A percentile compares a stretch with the other conserved stretches of the same genome.
These are phyloP conservation scores for Globisporangium radiosum DNA, from an alignment of 352 stramenopile species.

Conservation along the genomic window DNA sequence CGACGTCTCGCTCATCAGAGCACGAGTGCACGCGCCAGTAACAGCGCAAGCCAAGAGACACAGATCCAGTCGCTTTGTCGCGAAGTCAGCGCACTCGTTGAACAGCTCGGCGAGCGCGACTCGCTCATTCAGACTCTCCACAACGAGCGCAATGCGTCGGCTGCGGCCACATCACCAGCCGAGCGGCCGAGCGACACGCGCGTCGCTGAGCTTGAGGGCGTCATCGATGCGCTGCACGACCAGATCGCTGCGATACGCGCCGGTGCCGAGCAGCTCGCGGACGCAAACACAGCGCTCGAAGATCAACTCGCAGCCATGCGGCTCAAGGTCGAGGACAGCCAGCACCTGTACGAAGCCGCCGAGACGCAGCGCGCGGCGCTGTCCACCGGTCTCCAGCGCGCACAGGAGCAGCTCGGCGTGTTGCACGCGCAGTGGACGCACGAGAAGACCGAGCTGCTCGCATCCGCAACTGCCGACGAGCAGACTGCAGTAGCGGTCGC, in stretches of 20 bases:
- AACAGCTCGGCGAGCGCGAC: slow-evolving; percentile 51
- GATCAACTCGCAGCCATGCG: slow-evolving; percentile 19
- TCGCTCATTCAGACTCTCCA: slow-evolving; percentile 49
- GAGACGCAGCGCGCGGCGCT: slow-evolving; percentile 36
- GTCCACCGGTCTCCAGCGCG: slow-evolving; percentile 33
- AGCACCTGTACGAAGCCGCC: slow-evolving; percentile 35
- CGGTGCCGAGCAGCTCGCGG: slow-evolving; percentile 1
- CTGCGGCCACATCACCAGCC: background rate
- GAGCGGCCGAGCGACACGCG: slow-evolving; percentile 8
- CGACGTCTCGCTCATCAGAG: slow-evolving; percentile 32
- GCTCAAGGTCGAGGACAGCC: slow-evolving; percentile 33
- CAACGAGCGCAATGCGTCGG: slow-evolving; percentile 26
- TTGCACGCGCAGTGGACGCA: slow-evolving; percentile 54
- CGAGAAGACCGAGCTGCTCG: slow-evolving; percentile 46
- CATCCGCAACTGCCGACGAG: slow-evolving; percentile 26
- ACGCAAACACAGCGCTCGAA: slow-evolving; percentile 12
- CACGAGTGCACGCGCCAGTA: slow-evolving; percentile 11
- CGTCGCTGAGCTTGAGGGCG: slow-evolving; percentile 13
- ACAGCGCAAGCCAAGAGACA: slow-evolving; percentile 36
- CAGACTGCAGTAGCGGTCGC: slow-evolving; percentile 20
- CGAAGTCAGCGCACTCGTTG: slow-evolving; percentile 45
- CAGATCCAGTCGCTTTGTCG: slow-evolving; percentile 50
- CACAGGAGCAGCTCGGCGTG: slow-evolving; percentile 42
- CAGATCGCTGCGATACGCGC: slow-evolving; percentile 4
- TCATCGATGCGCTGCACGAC: slow-evolving; percentile 4